Evolutionary conservation across 257 asterid species (phyloP).

Genomic region (Mitragyna speciosa): DNA sequence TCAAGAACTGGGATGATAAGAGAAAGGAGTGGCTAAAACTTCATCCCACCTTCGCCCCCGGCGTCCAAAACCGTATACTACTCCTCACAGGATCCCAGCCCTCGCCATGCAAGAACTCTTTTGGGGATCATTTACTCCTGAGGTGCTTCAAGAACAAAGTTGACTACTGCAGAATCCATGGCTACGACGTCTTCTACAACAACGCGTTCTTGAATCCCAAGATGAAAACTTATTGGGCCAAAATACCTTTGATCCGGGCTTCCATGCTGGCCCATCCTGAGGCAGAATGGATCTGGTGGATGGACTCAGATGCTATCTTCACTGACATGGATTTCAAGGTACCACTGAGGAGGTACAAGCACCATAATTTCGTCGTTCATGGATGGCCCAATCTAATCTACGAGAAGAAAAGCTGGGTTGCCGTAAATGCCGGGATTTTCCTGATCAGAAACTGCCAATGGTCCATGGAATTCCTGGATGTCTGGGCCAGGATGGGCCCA

Average conservation of each 20-base stretch:
- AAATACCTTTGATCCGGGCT: slow-evolving; percentile 58
- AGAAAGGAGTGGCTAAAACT: slow-evolving; percentile 54
- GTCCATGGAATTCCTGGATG: slow-evolving; percentile 73
- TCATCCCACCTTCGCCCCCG: slow-evolving; percentile 35
- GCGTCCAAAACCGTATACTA: slow-evolving; percentile 35
- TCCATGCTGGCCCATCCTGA: slow-evolving; percentile 87
- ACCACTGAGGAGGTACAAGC: slow-evolving; percentile 59
- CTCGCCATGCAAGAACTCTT: slow-evolving; percentile 50
- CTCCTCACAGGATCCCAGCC: slow-evolving; percentile 81
- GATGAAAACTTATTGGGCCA: slow-evolving; percentile 69
- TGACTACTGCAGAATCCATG: slow-evolving; percentile 70
- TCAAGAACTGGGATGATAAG: slow-evolving; percentile 64
- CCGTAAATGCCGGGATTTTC: slow-evolving; percentile 70
- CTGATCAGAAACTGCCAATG: slow-evolving; percentile 73
- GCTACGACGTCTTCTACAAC: slow-evolving; percentile 57
- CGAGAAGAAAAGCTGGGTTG: slow-evolving; percentile 71
- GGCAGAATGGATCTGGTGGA: slow-evolving; percentile 73
- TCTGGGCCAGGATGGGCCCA: slow-evolving; percentile 83
- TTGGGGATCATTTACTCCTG: slow-evolving; percentile 60
- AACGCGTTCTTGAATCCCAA: slow-evolving; percentile 48
- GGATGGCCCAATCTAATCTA: slow-evolving; percentile 71
- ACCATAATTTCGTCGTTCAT: slow-evolving; percentile 57
- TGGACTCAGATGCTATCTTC: slow-evolving; percentile 77
- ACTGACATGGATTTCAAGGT: slow-evolving; percentile 80
- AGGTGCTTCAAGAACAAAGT: slow-evolving; percentile 75